Evolutionary conservation across 208 protist species (phyloP).

Genomic region (Paratrypanosoma confusum): DNA sequence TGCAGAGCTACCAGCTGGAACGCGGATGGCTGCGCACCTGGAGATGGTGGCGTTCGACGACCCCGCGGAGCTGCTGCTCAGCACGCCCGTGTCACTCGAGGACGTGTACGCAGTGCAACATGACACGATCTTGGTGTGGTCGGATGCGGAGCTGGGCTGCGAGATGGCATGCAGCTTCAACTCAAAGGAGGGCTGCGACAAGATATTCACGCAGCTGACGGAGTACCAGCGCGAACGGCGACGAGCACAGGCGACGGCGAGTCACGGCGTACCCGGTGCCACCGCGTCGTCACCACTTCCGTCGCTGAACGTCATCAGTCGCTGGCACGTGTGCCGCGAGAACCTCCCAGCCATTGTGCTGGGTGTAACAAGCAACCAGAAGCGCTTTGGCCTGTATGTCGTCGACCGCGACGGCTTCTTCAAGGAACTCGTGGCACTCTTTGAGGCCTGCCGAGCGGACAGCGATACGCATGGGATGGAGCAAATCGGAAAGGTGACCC

Average conservation of each 20-base stretch:
- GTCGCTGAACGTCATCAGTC: constrained; percentile 14
- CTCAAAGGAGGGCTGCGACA: constrained; percentile 42
- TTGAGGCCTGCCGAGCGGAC: constrained; percentile 16
- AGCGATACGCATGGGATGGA: constrained; percentile 26
- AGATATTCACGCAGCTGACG: constrained; percentile 28
- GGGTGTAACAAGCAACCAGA: constrained; percentile 28
- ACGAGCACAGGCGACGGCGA: constrained; percentile 7
- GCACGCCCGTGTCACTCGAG: constrained; percentile 36
- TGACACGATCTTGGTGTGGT: constrained; percentile 63
- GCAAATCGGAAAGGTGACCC: constrained; percentile 28
- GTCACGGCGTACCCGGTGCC: constrained; percentile 11
- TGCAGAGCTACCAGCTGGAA: constrained; percentile 7
- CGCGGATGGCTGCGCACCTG: constrained; percentile 15
- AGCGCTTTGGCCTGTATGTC: constrained; percentile 52
- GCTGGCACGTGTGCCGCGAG: constrained; percentile 36
- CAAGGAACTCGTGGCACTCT: constrained; percentile 41
- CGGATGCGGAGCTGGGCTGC: constrained; percentile 40
- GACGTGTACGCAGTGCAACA: constrained; percentile 63
- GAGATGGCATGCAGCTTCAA: constrained; percentile 71
- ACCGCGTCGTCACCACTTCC: constrained; percentile 2
- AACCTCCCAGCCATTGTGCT: constrained; percentile 48
- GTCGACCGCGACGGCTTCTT: constrained; percentile 30
- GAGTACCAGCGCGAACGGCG: constrained; percentile 22
- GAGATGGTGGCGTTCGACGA: constrained; percentile 43
- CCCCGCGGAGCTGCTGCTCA: constrained; percentile 43